Percentiles rank a stretch among this genome's conserved stretches.
phyloP scores from a whole-genome alignment of 768 basidiomycete species.

The Grammothele lineata region DNA sequence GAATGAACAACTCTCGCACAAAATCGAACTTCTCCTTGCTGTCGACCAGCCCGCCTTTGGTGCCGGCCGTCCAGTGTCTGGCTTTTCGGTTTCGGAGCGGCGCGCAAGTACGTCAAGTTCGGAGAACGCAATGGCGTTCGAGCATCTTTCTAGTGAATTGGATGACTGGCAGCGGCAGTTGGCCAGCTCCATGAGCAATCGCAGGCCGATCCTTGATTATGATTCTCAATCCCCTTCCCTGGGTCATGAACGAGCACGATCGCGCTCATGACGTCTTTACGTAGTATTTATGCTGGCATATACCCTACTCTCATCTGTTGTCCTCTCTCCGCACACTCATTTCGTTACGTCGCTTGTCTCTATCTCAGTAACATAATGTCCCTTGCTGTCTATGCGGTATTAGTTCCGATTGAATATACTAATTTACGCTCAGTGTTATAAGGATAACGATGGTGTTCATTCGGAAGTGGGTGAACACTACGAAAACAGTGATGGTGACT shows the following conservation, averaged over 20 bases:
- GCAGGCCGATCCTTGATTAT: conserved; percentile 68
- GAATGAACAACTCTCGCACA: conserved; percentile 87
- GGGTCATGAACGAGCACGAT: conserved; percentile 56
- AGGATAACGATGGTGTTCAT: not conserved
- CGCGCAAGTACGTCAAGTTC: conserved; percentile 77
- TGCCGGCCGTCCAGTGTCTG: conserved; percentile 55
- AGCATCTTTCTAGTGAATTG: conserved; percentile 74
- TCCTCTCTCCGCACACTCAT: conserved; percentile 42
- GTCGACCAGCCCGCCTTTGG: conserved; percentile 77
- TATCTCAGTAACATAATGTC: conserved; percentile 21
- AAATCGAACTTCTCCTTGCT: conserved; percentile 84
- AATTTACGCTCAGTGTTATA: conserved; percentile 8
- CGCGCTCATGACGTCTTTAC: conserved; percentile 39
- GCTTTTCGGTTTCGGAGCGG: conserved; percentile 40
- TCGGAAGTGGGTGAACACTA: not conserved
- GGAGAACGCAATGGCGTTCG: conserved; percentile 73
- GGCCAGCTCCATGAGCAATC: conserved; percentile 71
- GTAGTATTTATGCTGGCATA: conserved; percentile 35
- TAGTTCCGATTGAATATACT: conserved; percentile 23
- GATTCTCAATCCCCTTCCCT: conserved; percentile 50
- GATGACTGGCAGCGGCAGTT: conserved; percentile 87
- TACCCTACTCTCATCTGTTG: conserved; percentile 39
- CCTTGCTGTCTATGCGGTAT: conserved; percentile 31
- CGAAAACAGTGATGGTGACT: no score
- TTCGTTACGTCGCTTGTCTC: conserved; percentile 22